Evolutionary conservation across 345 rosid genomes (phyloP).

Genomic region (Lepidium didymum): DNA sequence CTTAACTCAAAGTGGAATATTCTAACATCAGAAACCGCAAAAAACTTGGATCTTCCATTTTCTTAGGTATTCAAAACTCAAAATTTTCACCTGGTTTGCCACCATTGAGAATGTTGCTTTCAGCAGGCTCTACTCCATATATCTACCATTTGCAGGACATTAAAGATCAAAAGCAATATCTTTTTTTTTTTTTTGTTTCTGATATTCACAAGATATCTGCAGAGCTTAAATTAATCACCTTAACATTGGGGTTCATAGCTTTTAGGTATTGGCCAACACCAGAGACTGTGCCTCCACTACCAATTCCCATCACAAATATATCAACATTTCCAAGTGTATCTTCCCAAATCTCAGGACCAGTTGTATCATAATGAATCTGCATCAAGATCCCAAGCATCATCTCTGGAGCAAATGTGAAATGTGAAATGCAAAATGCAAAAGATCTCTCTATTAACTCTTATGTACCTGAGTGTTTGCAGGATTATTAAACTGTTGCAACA

Average conservation of each 20-base stretch:
- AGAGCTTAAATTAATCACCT: constrained; percentile 40
- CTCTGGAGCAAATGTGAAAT: not conserved
- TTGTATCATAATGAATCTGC: constrained; percentile 87
- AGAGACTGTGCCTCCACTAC: constrained; percentile 95
- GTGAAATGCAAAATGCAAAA: not conserved
- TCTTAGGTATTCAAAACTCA: not conserved
- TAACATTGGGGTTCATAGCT: constrained; percentile 83
- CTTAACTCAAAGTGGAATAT: constrained; percentile 30
- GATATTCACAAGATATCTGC: not conserved
- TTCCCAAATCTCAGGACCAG: constrained; percentile 99
- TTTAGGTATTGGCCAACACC: constrained; percentile 95
- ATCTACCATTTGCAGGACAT: constrained; percentile 38
- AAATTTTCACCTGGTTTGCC: constrained; percentile 75
- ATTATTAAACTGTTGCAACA: constrained; percentile 88
- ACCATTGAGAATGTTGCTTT: constrained; percentile 87
- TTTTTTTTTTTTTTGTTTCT: not conserved
- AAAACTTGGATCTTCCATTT: not conserved
- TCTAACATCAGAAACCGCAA: not conserved
- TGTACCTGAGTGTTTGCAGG: constrained; percentile 79
- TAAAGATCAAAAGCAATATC: constrained; percentile 1
- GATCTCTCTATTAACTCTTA: not conserved
- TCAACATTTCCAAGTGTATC: constrained; percentile 86
- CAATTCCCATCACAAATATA: constrained; percentile 95
- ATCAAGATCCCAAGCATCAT: not conserved
- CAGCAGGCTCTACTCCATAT: constrained; percentile 95